Evolutionary conservation across 176 grass and related monocot genomes (phyloP), one percentile per base, ranked within the genome.

Genomic region (Musa itinerans): DNA sequence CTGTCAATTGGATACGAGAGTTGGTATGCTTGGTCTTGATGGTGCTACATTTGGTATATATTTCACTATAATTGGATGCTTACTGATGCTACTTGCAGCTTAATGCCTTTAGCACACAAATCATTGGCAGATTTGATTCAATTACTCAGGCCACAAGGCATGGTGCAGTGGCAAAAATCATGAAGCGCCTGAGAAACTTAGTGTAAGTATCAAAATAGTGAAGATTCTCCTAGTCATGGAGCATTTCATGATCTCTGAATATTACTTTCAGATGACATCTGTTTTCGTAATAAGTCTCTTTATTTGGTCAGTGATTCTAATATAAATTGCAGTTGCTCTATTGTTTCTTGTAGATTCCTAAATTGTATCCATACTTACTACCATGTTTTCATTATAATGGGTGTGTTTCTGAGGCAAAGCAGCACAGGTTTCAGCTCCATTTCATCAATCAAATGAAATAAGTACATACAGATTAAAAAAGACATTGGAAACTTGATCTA

Each of bases 1-100:
- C 93, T 19, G 87, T 96, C 78, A 96, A 96, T 77, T 96, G 93
- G 93, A 92, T 92, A 76, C 89, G 89, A 78, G 93, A 92, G 74
- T 80, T 96, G 93, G 89, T 96, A 87, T 84, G 81, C 73, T 76
- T 80, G 68, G 52, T 51, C 78, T 81, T 65, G 57, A 24, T 80
- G 12, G 50, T 67, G 16, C 50, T 68, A 76, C 81, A 78, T 72
- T 56, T 54, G 49, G 76, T 63, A 79, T 76, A 43, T 89, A 62
- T 56, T 72, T 67, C 20, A 54, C 50, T 74, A 73, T 13, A 17
- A 43, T 75, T 55, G 20, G 54, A 70, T 66, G 19, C 11, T 82
- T 86, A 76, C 61, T 78, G 21, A 50, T 57, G 87, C 52, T 75
- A 78, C 79, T 87, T 80, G 26, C 87, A 96, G 93, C 70, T 96